Conservation (phyloP, 495 filamentous ascomycete species). For the Aspergillus asperescens region DNA sequence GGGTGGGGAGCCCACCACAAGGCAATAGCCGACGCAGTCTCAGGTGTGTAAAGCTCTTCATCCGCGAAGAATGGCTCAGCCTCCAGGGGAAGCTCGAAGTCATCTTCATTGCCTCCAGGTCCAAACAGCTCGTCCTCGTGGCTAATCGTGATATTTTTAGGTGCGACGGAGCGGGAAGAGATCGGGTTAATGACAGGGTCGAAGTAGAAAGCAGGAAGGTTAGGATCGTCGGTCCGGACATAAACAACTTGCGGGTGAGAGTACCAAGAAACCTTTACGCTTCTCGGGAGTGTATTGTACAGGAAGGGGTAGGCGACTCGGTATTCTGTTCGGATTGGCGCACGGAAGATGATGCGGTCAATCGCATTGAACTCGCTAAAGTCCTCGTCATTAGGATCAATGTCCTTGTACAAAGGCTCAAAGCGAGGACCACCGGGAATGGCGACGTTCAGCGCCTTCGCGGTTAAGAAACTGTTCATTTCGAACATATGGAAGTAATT, state of each 20-base stretch:
- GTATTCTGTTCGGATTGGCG: constrained; percentile 93
- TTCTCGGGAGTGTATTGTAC: constrained; percentile 93
- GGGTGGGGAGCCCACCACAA: constrained; percentile 99
- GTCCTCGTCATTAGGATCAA: constrained; percentile 98
- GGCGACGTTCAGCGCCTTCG: constrained; percentile 95
- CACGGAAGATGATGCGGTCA: constrained; percentile 97
- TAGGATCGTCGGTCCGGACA: constrained; percentile 79
- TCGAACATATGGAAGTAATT: constrained; percentile 99
- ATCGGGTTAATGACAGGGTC: constrained; percentile 97
- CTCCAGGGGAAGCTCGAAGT: constrained; percentile 77
- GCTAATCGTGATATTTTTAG: constrained; percentile 87
- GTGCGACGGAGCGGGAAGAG: constrained; percentile 87
- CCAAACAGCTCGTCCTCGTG: constrained; percentile 97
- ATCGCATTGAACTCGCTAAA: constrained; percentile 99
- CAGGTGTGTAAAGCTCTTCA: constrained; percentile 81
- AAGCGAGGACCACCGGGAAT: constrained; percentile 96
- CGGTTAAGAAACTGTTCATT: constrained; percentile 87
- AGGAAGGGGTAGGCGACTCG: constrained; percentile 90
- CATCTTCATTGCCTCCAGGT: constrained; percentile 75
- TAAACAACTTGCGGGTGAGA: constrained; percentile 92
- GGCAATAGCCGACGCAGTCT: constrained; percentile 87
- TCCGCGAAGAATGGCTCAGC: constrained; percentile 86
- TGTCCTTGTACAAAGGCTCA: constrained; percentile 97
- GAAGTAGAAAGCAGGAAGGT: constrained; percentile 94
- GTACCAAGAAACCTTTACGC: constrained; percentile 90